Evolutionary conservation across 495 filamentous ascomycete species (phyloP), one percentile per base, ranked within the genome.

Genomic region (Podospora pseudoanserina): DNA sequence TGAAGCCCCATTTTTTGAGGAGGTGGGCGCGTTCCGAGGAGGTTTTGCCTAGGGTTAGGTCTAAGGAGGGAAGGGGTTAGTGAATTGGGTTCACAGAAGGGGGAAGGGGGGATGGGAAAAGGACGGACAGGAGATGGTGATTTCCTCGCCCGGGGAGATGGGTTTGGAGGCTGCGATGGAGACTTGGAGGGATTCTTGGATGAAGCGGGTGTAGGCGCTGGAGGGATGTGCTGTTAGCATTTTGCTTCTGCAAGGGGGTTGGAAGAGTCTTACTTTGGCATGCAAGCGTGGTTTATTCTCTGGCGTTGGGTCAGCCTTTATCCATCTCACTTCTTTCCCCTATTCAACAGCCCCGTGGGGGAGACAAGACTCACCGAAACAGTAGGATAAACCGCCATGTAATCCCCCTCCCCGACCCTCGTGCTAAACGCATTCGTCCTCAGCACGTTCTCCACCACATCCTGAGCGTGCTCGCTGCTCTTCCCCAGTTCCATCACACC

Each of bases 261-360:
- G 4, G 19, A 44, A 28, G 11, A 11, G 7, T 70, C 77, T 75
- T 69, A 81, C 79, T 78, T 79, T 63, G 80, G 79, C 16, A 71
- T 77, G 57, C 78, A 80, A 2, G 76, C 79, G 63, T 82, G 79
- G 61, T 81, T 82, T 34, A 81, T 75, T 63, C 78, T 76, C 79
- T 79, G 13, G 13, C n/a, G 26, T 7, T 26, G 5, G 16, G 23
- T 58, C 3, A 58, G 19, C 55, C 4, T 20, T 20, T 13, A 20
- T 20, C 11, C 5, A 56, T 13, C 23, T 23, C 23, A 23, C 23
- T 23, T 44, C 23, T 26, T 5, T 2, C 4, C n/a, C 15, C 30
- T 34, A 13, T 60, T 9, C 32, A 63, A 32, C 30, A 32, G 4
- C 7, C 30, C 30, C 30, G 7, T 32, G 7, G 4, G 30, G 4